These are phyloP conservation scores for Ganoderma lucidum DNA, from an alignment of 1,284 basidiomycete species.

Conservation along the genomic window DNA sequence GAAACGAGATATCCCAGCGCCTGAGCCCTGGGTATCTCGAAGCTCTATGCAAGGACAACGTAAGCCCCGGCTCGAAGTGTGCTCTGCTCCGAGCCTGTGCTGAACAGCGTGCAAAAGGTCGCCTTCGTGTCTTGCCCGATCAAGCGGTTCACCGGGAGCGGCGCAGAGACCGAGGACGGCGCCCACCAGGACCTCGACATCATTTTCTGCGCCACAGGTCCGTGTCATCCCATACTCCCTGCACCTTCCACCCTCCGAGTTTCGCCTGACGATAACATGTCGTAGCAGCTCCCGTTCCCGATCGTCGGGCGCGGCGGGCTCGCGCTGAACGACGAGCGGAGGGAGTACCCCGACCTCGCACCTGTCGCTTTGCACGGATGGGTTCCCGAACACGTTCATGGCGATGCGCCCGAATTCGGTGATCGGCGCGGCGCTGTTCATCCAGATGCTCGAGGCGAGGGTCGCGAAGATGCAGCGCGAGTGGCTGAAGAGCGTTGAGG, in stretches of 20 bases:
- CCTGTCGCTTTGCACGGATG: slow-evolving; percentile 60
- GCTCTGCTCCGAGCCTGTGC: not conserved
- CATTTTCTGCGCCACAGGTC: slow-evolving; percentile 48
- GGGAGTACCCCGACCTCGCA: slow-evolving; percentile 63
- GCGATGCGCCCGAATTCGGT: slow-evolving; percentile 62
- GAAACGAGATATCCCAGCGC: slow-evolving; percentile 62
- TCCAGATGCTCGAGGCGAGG: slow-evolving; percentile 62
- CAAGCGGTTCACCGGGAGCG: slow-evolving; percentile 56
- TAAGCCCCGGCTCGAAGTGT: slow-evolving; percentile 38
- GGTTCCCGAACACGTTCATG: slow-evolving; percentile 70
- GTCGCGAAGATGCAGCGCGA: slow-evolving; percentile 67
- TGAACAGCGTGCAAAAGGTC: slow-evolving; percentile 45
- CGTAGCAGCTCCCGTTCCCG: slow-evolving; percentile 57
- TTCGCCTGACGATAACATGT: slow-evolving; percentile 57
- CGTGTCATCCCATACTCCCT: not conserved
- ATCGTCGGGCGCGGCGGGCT: slow-evolving; percentile 59
- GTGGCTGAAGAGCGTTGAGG: slow-evolving; percentile 58
- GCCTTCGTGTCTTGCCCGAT: slow-evolving; percentile 62
- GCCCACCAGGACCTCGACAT: slow-evolving; percentile 61
- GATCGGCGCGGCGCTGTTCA: slow-evolving; percentile 59
- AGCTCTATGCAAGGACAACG: slow-evolving; percentile 66
- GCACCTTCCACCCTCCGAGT: not conserved
- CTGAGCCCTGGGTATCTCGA: slow-evolving; percentile 74
- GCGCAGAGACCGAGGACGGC: slow-evolving; percentile 65
- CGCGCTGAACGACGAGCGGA: slow-evolving; percentile 56